Percentiles rank a stretch among this genome's conserved stretches.
Conservation (phyloP, 106 monocot species). For the Iris macrosiphon region DNA sequence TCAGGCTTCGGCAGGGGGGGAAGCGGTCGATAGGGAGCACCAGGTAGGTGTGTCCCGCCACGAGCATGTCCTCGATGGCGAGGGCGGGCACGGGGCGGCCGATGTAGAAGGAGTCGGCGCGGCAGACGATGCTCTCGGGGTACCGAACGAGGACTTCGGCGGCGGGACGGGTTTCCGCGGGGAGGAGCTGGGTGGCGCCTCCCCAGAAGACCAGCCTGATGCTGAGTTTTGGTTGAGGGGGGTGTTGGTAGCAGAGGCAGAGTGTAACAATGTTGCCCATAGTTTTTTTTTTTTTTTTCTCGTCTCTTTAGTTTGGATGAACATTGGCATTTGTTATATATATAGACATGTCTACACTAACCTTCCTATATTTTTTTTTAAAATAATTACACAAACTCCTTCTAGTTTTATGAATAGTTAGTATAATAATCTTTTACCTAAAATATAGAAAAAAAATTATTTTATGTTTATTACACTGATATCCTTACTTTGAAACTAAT, state of each 20-base stretch:
- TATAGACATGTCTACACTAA: too few species aligned
- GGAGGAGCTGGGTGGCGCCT: constrained; percentile 26
- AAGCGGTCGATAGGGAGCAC: constrained; percentile 52
- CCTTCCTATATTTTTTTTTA: too few species aligned
- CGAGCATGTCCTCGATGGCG: constrained; percentile 36
- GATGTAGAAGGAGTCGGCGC: constrained; percentile 69
- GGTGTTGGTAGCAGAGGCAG: constrained; percentile 17
- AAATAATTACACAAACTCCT: too few species aligned
- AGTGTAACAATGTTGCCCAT: constrained; percentile 35
- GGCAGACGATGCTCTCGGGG: constrained; percentile 49
- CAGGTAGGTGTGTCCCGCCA: constrained; percentile 58
- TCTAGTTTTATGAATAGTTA: too few species aligned
- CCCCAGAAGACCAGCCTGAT: constrained; percentile 50
- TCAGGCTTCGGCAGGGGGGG: constrained; percentile 7
- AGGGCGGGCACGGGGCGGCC: constrained; percentile 50
- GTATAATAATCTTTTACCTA: too few species aligned
- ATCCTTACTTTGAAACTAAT: too few species aligned
- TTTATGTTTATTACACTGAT: too few species aligned
- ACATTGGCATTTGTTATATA: too few species aligned
- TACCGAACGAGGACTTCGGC: constrained; percentile 39
- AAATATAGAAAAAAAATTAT: too few species aligned
- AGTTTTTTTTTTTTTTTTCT: background rate
- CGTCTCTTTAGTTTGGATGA: too few species aligned
- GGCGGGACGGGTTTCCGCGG: constrained; percentile 11
- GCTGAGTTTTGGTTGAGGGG: background rate